phyloP scores from a whole-genome alignment of 495 filamentous ascomycete species.

The Thermochaetoides thermophila region DNA sequence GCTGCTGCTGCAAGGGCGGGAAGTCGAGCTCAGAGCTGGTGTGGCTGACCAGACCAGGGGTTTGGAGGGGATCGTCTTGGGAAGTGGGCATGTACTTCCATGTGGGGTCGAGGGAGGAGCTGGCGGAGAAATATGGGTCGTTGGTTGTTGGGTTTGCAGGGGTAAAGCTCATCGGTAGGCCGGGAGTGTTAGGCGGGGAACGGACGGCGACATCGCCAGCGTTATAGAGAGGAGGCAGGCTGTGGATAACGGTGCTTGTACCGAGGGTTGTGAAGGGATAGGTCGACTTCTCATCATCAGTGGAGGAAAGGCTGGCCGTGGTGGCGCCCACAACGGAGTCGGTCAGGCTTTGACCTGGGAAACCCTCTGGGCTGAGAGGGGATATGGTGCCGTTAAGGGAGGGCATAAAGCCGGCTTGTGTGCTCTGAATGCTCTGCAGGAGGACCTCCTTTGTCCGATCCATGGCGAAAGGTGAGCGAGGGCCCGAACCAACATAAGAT shows the following conservation, averaged over 20 bases:
- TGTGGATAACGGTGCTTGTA: conserved; percentile 6
- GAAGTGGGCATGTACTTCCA: conserved; percentile 21
- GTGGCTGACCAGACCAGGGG: conserved; percentile 28
- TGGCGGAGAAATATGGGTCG: conserved; percentile 17
- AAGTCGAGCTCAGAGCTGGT: conserved; percentile 28
- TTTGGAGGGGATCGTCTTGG: conserved; percentile 28
- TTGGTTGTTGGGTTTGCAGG: too few relatives aligned
- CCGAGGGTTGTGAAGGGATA: conserved; percentile 17
- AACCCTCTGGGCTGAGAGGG: conserved; percentile 17
- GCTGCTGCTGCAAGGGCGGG: conserved; percentile 20
- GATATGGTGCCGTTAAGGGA: conserved; percentile 19
- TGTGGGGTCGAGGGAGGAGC: conserved; percentile 9
- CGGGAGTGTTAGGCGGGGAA: conserved; percentile 33
- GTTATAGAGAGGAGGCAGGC: conserved; percentile 18
- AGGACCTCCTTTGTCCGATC: conserved; percentile 29
- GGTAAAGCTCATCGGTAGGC: conserved; percentile 18
- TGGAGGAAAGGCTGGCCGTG: conserved; percentile 10
- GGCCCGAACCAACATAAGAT: conserved; percentile 16
- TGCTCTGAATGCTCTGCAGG: conserved; percentile 19
- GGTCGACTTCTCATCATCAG: conserved; percentile 22
- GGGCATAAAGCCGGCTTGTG: conserved; percentile 24
- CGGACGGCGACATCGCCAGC: conserved; percentile 21
- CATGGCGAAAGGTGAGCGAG: conserved; percentile 30
- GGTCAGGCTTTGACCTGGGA: conserved; percentile 12
- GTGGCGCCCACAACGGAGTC: conserved; percentile 13